Conservation (phyloP, 306 rosid species). For the Cicer yamashitae region DNA sequence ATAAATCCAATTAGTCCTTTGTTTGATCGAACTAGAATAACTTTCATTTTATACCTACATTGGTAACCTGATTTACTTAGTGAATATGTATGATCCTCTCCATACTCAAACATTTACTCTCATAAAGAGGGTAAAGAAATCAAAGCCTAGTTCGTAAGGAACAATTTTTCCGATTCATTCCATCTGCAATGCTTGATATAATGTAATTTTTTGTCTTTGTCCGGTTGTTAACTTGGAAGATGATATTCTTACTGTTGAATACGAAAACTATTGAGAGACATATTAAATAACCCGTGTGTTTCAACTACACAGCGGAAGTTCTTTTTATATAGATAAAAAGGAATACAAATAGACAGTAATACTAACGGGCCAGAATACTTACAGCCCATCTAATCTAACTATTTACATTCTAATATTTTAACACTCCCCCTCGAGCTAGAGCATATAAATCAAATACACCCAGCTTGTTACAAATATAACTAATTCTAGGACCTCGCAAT, state of each 20-base stretch:
- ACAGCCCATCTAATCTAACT: too few relatives aligned
- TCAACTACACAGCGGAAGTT: too few relatives aligned
- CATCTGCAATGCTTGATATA: conserved; percentile 23
- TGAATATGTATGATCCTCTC: not conserved
- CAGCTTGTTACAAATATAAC: too few relatives aligned
- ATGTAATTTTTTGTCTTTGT: conserved; percentile 3
- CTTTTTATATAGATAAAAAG: too few relatives aligned
- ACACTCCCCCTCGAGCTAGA: too few relatives aligned
- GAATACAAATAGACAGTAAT: too few relatives aligned
- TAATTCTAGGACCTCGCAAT: too few relatives aligned
- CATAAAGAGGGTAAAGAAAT: conserved; percentile 23
- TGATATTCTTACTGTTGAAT: conserved; percentile 25
- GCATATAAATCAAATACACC: too few relatives aligned
- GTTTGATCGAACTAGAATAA: conserved; percentile 19
- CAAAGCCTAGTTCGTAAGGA: conserved; percentile 18
- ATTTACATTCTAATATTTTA: too few relatives aligned
- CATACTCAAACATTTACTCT: not conserved
- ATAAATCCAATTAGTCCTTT: not conserved
- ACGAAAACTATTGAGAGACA: too few relatives aligned
- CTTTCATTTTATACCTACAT: conserved; percentile 17
- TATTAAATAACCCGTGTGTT: too few relatives aligned
- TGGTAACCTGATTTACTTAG: not conserved
- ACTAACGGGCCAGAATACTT: too few relatives aligned
- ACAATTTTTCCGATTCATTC: conserved; percentile 24
- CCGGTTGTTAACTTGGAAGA: conserved; percentile 18